Base-by-base conservation (phyloP, 768 basidiomycete genomes). In the Erythrobasidium yunnanense region DNA sequence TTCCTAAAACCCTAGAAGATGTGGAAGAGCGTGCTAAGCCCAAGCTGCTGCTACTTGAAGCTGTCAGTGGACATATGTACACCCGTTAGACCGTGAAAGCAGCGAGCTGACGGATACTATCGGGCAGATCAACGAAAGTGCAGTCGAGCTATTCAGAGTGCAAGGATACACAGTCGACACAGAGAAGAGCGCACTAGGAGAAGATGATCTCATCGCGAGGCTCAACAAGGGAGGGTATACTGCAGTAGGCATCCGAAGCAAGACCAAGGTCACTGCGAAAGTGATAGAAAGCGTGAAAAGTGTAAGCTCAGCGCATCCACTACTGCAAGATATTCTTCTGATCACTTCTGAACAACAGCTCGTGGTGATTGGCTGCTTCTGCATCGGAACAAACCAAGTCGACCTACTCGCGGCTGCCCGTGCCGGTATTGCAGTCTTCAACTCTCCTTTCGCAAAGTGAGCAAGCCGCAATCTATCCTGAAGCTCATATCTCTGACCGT, bases 341-440 rank as follows among this genome's bases (percentile, higher is more conserved):
- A 66, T 38, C 0, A 22, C 27, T 47, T 49, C 4, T 18, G 55
- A 27, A 15, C 5, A 20, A 11, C 73, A 99, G 91, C 86, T 99
- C 50, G 82, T 96, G 13, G 88, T 86, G 73, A 90, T 97, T 69
- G 93, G 95, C 11, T 99, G 95, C 77, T 99, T 99, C 82, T 99
- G 95, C 78, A 99, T 99, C 70, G 95, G 95, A 55, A 92, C 90
- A 57, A 97, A 97, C 77, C 95, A 97, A 77, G 95, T 97, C 70
- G 91, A 96, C 75, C 84, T 99, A 50, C 67, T 75, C 54, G 84
- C 87, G 1, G 90, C 92, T 25, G 84, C 87, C 34, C 83, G 83
- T 58, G 84, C 87, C 56, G 95, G 95, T 66, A 87, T 99, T 70
- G 90, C 93, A 29, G 93, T 99, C 62, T 99, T 99, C 82, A 99